Base-by-base conservation (phyloP, 139 green algal species). In the Chlamydomonas schloesseri region DNA sequence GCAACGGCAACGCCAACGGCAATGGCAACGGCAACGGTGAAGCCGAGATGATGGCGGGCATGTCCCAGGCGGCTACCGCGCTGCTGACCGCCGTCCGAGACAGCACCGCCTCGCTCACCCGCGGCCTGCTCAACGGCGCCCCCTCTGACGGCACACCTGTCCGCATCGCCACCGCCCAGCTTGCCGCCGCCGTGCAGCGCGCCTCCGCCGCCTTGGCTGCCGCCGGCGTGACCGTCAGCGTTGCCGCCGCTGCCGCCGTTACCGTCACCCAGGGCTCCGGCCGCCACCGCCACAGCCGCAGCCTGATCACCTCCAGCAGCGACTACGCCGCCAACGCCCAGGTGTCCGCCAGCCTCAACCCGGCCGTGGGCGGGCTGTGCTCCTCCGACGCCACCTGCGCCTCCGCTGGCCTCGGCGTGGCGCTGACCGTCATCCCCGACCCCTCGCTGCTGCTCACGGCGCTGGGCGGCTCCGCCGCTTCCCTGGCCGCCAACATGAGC, bases 51-150 rank as follows among this genome's bases (percentile, higher is more conserved):
- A 50, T 50, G 42, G 6, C 5, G 42, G 46, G 26, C 60, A 26
- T 14, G 29, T n/a, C 34, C 13, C 8, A 57, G 34, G 58, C 75
- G 2, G 77, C 77, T 3, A 28, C 21, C 8, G 37, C 64, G 24
- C 24, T 83, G 28, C 29, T 83, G 14, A 29, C 37, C 18, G 55
- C 77, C 14, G 18, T 83, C 26, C 13, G n/a, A 13, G 24, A 20
- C 9, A 37, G 37, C 55, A 42, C 37, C 33, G 77, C 37, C 23
- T 21, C 77, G 28, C 77, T 83, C 8, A 73, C 42, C 2, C 60
- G 23, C 13, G 62, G 77, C 60, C 20, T 83, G 62, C 46, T 73
- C 29, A 83, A 83, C 36, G 64, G 21, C 28, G 77, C 64, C 8
- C 11, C 77, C 1, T 15, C 21, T 37, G 53, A 83, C 28, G 77